Conservation (phyloP, 2,329 filamentous ascomycete species). For the Claviceps digitariae region DNA sequence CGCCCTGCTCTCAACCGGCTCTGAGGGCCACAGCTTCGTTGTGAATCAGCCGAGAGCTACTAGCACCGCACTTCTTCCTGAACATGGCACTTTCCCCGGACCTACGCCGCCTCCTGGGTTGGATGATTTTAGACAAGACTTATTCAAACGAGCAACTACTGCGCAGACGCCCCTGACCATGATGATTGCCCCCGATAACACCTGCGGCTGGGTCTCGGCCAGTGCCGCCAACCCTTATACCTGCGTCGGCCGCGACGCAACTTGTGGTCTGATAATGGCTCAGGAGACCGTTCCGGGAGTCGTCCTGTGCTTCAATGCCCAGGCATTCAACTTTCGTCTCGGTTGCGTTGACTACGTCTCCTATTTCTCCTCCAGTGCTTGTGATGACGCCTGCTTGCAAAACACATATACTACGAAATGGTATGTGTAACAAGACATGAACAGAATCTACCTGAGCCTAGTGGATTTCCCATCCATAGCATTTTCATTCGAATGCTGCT, state of each 20-base stretch:
- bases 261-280: slow-evolving; percentile 28
- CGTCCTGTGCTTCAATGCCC: slow-evolving; percentile 28
- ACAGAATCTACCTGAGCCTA: background rate
- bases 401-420: slow-evolving; percentile 32
- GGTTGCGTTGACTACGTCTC: slow-evolving; percentile 26
- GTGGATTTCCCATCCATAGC: background rate
- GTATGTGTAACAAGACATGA: slow-evolving; percentile 14
- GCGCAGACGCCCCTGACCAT: slow-evolving; percentile 12
- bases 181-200: slow-evolving; percentile 32
- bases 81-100: slow-evolving; percentile 22
- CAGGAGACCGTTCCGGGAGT: slow-evolving; percentile 17
- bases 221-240: slow-evolving; percentile 24
- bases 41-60: slow-evolving; percentile 21
- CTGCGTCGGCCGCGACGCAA: slow-evolving; percentile 22
- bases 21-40: slow-evolving; percentile 15
- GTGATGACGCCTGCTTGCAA: slow-evolving; percentile 25
- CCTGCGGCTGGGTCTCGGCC: slow-evolving; percentile 35
- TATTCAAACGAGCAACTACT: background rate
- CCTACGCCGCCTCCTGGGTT: slow-evolving; percentile 27
- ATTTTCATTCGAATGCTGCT: background rate
- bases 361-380: slow-evolving; percentile 21
- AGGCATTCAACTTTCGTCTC: slow-evolving; percentile 20
- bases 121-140: slow-evolving; percentile 15
- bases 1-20: slow-evolving; percentile 5
- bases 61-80: slow-evolving; percentile 16